Conservation (phyloP, 208 protist species). For the Trypanosoma brucei region DNA sequence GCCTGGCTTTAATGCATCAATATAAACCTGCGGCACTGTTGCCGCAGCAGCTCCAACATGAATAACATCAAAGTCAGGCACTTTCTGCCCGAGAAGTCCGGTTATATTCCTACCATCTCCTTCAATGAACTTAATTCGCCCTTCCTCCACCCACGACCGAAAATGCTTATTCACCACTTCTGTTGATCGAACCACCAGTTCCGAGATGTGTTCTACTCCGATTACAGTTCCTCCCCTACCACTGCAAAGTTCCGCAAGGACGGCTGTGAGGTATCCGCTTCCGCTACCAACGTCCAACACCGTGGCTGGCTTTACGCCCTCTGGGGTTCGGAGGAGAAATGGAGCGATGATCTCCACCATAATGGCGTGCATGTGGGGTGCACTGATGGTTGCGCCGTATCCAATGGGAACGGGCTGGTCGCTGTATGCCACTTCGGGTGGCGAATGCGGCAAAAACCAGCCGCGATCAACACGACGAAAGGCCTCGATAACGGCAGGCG, state of each 20-base stretch:
- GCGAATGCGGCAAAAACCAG: constrained; percentile 50
- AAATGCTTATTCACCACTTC: constrained; percentile 42
- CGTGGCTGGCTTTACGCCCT: not conserved
- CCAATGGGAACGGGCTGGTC: constrained; percentile 80
- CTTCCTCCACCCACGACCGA: constrained; percentile 28
- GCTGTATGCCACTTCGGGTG: constrained; percentile 37
- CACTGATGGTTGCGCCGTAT: constrained; percentile 80
- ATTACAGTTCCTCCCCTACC: constrained; percentile 36
- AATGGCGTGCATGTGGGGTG: constrained; percentile 91
- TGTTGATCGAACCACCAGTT: constrained; percentile 42
- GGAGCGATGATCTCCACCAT: constrained; percentile 70
- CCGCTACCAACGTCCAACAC: constrained; percentile 86
- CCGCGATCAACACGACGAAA: constrained; percentile 73
- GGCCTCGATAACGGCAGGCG: constrained; percentile 38
- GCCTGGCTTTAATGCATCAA: constrained; percentile 39
- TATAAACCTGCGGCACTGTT: constrained; percentile 34
- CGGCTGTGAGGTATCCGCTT: constrained; percentile 86
- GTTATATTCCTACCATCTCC: constrained; percentile 63
- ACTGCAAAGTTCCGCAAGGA: constrained; percentile 45
- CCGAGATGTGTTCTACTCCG: constrained; percentile 77
- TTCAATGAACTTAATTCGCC: constrained; percentile 36
- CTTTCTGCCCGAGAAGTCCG: constrained; percentile 14
- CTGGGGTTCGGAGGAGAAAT: constrained; percentile 22
- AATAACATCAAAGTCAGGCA: constrained; percentile 65
- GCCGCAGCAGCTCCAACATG: constrained; percentile 80